Base-by-base conservation (phyloP, 495 filamentous ascomycete genomes). In the Podospora tetraspora region DNA sequence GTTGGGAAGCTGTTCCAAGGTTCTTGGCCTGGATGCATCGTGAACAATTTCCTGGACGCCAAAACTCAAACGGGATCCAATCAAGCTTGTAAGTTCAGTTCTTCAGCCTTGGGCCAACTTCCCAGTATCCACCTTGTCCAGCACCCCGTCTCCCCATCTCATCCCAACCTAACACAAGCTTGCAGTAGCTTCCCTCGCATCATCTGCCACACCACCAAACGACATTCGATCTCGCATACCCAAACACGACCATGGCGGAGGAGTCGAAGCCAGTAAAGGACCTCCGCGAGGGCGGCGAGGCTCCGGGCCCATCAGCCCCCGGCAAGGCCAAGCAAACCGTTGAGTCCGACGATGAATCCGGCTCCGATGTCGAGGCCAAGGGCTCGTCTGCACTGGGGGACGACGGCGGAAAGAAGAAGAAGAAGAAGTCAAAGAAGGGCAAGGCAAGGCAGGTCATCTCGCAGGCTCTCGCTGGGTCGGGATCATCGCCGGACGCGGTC, bases 381-480 rank as follows among this genome's bases (percentile, higher is more conserved):
- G 75, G 64, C 6, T 71, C 64, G 8, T 61, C 65, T 24, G 61
- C 73, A 11, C 68, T 66, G 9, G 65, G 74, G 32, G 43, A 64
- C n/a, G 77, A 71, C 12, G 82, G 80, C 61, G 82, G 79, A 64
- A 82, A 83, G 70, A 85, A 85, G 66, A 85, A 85, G 71, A 85
- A 85, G 75, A 77, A 73, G 57, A 84, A 83, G 66, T 81, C 76
- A 70, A 82, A 80, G 72, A 86, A 83, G 74, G 77, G 79, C 68
- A 84, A 84, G 63, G 63, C 62, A 52, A 56, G 57, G 73, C 83
- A 87, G 68, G 67, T 71, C 24, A 68, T 69, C 57, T 52, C 25
- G 29, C 66, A 62, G 11, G 52, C 71, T 4, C 32, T 73, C 10
- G 69, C 63, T 7, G 60, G 68, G 16, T 69, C 70, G 0, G 37